A percentile compares a stretch with the other conserved stretches of the same genome.
These are phyloP conservation scores for Monosporascus sp. DNA, from an alignment of 2,329 filamentous ascomycete genomes.

Conservation along the genomic window DNA sequence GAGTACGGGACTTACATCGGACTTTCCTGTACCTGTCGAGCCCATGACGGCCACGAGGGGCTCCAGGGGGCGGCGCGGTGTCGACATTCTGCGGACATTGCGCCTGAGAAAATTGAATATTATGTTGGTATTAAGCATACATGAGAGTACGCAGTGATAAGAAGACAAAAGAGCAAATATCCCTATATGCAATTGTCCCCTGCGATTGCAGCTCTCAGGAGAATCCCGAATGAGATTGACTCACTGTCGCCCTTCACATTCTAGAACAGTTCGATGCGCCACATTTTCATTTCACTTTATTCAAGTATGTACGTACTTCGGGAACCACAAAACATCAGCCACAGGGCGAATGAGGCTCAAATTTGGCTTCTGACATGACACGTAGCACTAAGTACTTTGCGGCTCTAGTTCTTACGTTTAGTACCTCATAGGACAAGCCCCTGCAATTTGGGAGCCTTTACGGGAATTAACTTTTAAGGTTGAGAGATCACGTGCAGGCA, in stretches of 20 bases:
- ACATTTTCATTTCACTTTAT: neutral
- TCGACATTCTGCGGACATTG: conserved; percentile 32
- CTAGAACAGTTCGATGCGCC: neutral
- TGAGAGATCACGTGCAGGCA: neutral
- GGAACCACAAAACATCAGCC: neutral
- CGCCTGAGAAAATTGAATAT: conserved; percentile 7
- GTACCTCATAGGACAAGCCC: neutral
- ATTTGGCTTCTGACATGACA: neutral
- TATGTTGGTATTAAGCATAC: neutral
- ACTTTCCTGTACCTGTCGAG: conserved; percentile 77
- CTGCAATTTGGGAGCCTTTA: neutral
- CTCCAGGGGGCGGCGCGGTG: conserved; percentile 33
- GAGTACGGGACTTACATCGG: conserved; percentile 29
- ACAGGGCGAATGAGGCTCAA: neutral
- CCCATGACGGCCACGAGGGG: conserved; percentile 80
- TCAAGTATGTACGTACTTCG: too few species aligned
- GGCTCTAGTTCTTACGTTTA: too few species aligned
- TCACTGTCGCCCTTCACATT: too few species aligned
- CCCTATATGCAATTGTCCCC: too few species aligned
- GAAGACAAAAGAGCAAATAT: neutral
- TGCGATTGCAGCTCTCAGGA: too few species aligned
- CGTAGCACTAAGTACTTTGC: too few species aligned
- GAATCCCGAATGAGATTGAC: neutral
- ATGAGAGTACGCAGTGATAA: neutral
- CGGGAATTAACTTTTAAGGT: neutral